Evolutionary conservation across 257 asterid species (phyloP).

Genomic region (Solanum rostratum): DNA sequence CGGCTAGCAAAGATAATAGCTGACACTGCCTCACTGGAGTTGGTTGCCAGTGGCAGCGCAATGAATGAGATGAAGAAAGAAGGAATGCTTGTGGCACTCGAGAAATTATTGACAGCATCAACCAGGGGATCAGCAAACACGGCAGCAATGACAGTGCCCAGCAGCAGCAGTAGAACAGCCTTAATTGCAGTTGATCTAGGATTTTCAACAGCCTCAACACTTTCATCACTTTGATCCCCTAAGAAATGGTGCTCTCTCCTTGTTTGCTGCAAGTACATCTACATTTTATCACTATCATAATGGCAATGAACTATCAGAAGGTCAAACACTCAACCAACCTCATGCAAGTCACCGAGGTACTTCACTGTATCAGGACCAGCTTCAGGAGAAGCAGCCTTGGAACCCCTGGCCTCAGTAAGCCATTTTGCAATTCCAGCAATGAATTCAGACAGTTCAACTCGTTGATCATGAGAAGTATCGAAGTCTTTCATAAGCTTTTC

Average conservation of each 20-base stretch:
- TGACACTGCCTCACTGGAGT: constrained; percentile 91
- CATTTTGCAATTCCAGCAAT: constrained; percentile 46
- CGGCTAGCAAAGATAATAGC: constrained; percentile 82
- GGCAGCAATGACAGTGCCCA: constrained; percentile 81
- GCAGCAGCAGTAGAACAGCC: constrained; percentile 55
- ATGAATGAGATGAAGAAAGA: constrained; percentile 85
- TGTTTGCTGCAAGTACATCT: constrained; percentile 48
- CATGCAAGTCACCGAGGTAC: constrained; percentile 47
- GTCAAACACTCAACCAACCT: constrained; percentile 28
- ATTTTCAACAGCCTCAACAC: constrained; percentile 46
- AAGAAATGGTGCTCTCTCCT: constrained; percentile 53
- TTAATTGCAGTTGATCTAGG: constrained; percentile 34
- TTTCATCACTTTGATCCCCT: constrained; percentile 54
- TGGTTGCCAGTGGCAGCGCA: constrained; percentile 81
- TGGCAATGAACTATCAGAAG: background rate
- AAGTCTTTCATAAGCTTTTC: constrained; percentile 62
- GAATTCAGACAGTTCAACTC: constrained; percentile 42
- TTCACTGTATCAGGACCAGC: constrained; percentile 38
- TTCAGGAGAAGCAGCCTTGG: constrained; percentile 2
- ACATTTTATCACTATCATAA: background rate
- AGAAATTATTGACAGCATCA: constrained; percentile 77
- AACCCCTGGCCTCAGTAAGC: constrained; percentile 62
- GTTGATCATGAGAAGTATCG: constrained; percentile 40
- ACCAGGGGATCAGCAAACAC: constrained; percentile 93
- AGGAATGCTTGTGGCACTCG: constrained; percentile 72